Base-by-base conservation (phyloP, 495 filamentous ascomycete genomes). In the Geoglossum glabrum region DNA sequence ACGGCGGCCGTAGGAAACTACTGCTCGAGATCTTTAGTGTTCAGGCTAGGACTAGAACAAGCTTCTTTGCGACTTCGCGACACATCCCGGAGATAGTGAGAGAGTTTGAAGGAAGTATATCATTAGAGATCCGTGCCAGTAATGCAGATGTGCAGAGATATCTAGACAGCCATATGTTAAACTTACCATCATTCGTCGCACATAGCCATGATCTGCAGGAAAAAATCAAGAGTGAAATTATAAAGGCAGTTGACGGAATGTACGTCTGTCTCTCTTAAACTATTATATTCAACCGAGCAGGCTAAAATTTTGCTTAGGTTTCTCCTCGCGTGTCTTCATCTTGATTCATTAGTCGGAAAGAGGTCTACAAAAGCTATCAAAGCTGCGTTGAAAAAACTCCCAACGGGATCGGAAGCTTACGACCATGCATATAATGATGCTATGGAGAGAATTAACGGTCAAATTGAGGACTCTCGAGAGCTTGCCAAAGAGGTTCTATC, bases 241-340 rank as follows among this genome's bases (percentile, higher is more conserved):
- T 62, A 36, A 25, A 61, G 30, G 56, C 56, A 38, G 59, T 57
- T 5, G 59, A 62, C 10, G 64, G 64, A 55, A 66, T 67, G 64
- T 67, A 60, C 56, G 64, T 59, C 17, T 13, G 8, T 15, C 28
- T 23, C 57, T 67, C 28, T 54, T 31, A 33, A 73, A 76, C 72
- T 80, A 80, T 58, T 68, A 80, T 2, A 68, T n/a, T n/a, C n/a
- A 81, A 26, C 75, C 76, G 11, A 64, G 63, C n/a, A 66, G 81
- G 0, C 66, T 76, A 59, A 59, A 13, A 68, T 73, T 19, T 72
- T 71, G 3, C 63, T 81, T 17, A 50, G 63, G 0, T 66, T 63
- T 0, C 73, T 73, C 51, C 57, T 19, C 3, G 68, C 66, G 5
- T 58, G n/a, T n/a, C n/a, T n/a, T n/a, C n/a, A n/a, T n/a, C n/a